Conservation (phyloP, 2,329 filamentous ascomycete species). For the Dothistroma pini region DNA sequence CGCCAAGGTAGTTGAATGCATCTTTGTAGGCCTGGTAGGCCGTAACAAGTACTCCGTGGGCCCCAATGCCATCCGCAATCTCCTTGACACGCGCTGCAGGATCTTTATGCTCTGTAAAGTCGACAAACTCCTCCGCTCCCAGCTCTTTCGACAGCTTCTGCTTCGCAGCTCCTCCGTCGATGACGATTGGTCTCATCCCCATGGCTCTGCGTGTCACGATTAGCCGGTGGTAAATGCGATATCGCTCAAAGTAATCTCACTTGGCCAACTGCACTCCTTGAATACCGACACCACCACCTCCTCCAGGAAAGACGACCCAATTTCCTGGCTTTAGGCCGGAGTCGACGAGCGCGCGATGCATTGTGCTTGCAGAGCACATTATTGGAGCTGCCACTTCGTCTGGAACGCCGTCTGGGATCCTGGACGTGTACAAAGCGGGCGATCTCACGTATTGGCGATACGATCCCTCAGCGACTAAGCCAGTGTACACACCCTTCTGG, state of each 20-base stretch:
- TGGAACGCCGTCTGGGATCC: constrained; percentile 54
- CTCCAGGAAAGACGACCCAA: constrained; percentile 55
- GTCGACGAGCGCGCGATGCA: constrained; percentile 55
- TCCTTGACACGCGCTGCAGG: constrained; percentile 44
- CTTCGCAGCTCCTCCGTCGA: constrained; percentile 52
- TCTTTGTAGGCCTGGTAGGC: constrained; percentile 38
- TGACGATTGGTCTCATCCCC: constrained; percentile 55
- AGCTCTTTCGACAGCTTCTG: constrained; percentile 45
- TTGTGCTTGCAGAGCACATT: constrained; percentile 58
- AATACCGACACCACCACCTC: constrained; percentile 55
- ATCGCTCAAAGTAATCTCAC: not conserved
- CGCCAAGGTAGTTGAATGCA: constrained; percentile 45
- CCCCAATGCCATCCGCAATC: constrained; percentile 46
- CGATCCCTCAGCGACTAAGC: constrained; percentile 44
- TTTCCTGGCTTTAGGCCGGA: constrained; percentile 50
- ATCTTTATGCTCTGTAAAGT: constrained; percentile 46
- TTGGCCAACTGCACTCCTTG: constrained; percentile 48
- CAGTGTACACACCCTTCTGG: constrained; percentile 44
- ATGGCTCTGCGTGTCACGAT: constrained; percentile 40
- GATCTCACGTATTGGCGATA: constrained; percentile 59
- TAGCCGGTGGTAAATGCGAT: not conserved
- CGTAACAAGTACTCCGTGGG: constrained; percentile 42
- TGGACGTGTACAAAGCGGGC: constrained; percentile 53
- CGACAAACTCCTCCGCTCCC: constrained; percentile 56
- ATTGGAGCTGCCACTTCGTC: constrained; percentile 58